Percentiles rank a stretch among this genome's conserved stretches.
Evolutionary conservation across 2,329 filamentous ascomycete species (phyloP).

Genomic region (Cercospora sp.): DNA sequence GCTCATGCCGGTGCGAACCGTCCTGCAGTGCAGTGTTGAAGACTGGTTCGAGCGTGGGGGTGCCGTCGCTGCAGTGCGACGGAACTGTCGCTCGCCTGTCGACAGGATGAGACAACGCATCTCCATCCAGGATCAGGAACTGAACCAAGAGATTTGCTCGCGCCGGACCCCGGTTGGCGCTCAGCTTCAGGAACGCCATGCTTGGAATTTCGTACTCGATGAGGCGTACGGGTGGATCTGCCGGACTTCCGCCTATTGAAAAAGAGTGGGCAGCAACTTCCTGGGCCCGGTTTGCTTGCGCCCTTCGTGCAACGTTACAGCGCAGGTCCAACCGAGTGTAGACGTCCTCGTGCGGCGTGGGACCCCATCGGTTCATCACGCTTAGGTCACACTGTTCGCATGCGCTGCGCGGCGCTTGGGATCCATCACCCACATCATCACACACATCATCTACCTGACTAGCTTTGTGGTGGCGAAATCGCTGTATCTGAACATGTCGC

Average conservation of each 20-base stretch:
- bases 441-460: not conserved
- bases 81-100: conserved; percentile 31
- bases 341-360: conserved; percentile 11
- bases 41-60: conserved; percentile 5
- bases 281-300: conserved; percentile 2
- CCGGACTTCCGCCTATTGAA: conserved; percentile 8
- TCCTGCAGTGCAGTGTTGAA: conserved; percentile 4
- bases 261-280: conserved; percentile 1
- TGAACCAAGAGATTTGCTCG: conserved; percentile 7
- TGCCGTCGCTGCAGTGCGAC: conserved; percentile 25
- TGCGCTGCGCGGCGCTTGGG: not conserved
- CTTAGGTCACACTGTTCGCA: conserved; percentile 21
- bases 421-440: not conserved
- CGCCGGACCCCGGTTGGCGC: not conserved
- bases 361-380: conserved; percentile 12
- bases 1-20: conserved; percentile 13
- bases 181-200: conserved; percentile 9
- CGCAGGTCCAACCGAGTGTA: conserved; percentile 18
- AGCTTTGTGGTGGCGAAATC: not conserved
- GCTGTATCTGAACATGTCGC: not conserved
- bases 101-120: conserved; percentile 25
- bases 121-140: conserved; percentile 13
- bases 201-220: conserved; percentile 9
- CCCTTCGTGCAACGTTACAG: conserved; percentile 29
- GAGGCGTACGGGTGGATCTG: conserved; percentile 4